Evolutionary conservation across 352 stramenopile species (phyloP), one percentile per base, ranked within the genome.

Genomic region (Phytophthora hibernalis): DNA sequence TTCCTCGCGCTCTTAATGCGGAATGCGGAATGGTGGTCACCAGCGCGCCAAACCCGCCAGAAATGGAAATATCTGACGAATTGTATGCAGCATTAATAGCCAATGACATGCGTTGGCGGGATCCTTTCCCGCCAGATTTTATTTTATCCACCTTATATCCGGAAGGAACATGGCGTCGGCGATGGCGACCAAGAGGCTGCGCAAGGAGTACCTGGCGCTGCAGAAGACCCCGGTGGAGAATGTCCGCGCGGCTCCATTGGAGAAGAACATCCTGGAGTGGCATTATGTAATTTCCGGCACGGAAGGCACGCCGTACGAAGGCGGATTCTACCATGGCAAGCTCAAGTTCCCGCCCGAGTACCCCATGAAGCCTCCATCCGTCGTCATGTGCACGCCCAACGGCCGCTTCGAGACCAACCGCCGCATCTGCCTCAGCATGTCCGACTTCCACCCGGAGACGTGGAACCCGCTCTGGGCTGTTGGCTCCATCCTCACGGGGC

Each of bases 381-480:
- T 99, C 24, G 87, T 98, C 40, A 98, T 99, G 95, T 71, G 96
- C 52, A 99, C 96, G 31, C 92, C 92, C 21, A 97, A 94, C 54
- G 96, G 96, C 18, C 89, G 96, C 38, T 99, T 99, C 71, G 87
- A 97, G 65, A 81, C 93, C 9, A 97, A 98, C 63, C 80, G 89
- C 37, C 80, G 93, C 28, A 85, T 99, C 47, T 99, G 96, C 72
- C 67, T 99, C 16, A 95, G 79, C 56, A 98, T 98, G 94, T 97
- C 87, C 47, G 95, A 98, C 77, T 98, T 97, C 68, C 95, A 98
- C 68, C 93, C 93, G 5, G 93, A 98, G 77, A 96, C 86, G 5
- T 98, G 96, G 96, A 98, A 98, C 79, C 96, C 96, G 28, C 93
- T 98, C 70, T 98, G 95, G 95, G 90, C 82, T n/a, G 91, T 98